phyloP scores from a whole-genome alignment of 306 rosid genomes.

The Pyrus bretschneideri region DNA sequence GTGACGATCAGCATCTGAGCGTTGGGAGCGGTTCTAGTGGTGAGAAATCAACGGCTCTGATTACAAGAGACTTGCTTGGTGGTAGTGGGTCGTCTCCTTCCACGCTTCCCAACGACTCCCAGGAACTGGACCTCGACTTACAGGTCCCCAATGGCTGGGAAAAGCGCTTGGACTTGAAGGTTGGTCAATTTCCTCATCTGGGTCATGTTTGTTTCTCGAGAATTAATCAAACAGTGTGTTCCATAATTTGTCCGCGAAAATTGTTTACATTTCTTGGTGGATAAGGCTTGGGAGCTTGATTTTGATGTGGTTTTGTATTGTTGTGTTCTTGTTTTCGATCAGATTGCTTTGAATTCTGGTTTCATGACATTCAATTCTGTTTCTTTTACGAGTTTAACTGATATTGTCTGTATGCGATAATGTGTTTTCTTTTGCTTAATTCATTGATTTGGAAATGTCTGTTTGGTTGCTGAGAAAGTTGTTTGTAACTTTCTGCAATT shows the following conservation, averaged over 20 bases:
- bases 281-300: background rate
- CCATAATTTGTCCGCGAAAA: background rate
- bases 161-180: constrained; percentile 90
- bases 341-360: background rate
- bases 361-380: background rate
- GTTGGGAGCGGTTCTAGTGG: constrained; percentile 49
- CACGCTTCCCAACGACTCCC: constrained; percentile 40
- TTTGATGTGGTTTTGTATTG: background rate
- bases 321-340: background rate
- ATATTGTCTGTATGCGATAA: background rate
- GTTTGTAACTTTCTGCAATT: background rate
- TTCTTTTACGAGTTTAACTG: background rate
- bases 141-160: constrained; percentile 96
- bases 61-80: constrained; percentile 80
- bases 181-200: constrained; percentile 18
- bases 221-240: constrained; percentile 6
- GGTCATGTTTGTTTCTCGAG: constrained; percentile 14
- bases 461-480: constrained; percentile 9
- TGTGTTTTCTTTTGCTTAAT: background rate
- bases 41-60: constrained; percentile 68
- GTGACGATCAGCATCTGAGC: constrained; percentile 67
- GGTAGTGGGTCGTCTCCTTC: constrained; percentile 42
- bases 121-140: constrained; percentile 92
- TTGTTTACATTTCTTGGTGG: background rate
- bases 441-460: background rate